Percentiles rank a stretch among this genome's conserved stretches.
Evolutionary conservation across 352 stramenopile species (phyloP).

Genomic region (Pseudoperonospora humuli): DNA sequence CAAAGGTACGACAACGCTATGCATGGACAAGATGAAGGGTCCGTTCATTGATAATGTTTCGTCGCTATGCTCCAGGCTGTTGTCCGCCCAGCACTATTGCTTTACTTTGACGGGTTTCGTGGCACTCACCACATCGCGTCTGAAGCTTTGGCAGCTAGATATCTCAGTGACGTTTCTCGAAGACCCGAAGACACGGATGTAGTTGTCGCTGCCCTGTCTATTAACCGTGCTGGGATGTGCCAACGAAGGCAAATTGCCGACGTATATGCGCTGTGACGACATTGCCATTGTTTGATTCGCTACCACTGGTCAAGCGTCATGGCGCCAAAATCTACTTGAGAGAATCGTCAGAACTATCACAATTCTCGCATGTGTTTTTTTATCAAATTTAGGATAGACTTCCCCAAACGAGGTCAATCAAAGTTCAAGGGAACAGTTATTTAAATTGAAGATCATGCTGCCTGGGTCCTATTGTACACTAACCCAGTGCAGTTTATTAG

Average conservation of each 20-base stretch:
- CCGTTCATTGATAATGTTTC: no score
- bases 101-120: slow-evolving; percentile 76
- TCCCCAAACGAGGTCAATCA: no score
- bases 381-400: no score
- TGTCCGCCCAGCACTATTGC: slow-evolving; percentile 48
- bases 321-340: no score
- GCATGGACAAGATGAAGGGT: no score
- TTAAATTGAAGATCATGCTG: no score
- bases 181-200: slow-evolving; percentile 1
- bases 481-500: no score
- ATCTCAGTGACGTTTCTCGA: slow-evolving; percentile 37
- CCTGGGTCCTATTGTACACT: no score
- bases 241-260: slow-evolving; percentile 52
- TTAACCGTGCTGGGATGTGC: slow-evolving; percentile 65
- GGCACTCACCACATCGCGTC: slow-evolving; percentile 54
- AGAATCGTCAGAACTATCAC: no score
- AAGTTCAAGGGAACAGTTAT: no score
- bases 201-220: slow-evolving; percentile 36
- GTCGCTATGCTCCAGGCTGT: slow-evolving; percentile 42
- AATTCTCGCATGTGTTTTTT: no score
- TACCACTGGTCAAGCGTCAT: slow-evolving; percentile 35
- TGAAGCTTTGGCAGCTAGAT: slow-evolving; percentile 45
- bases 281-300: slow-evolving; percentile 64
- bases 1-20: no score
- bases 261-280: slow-evolving; percentile 61